phyloP scores from a whole-genome alignment of 768 basidiomycete genomes.

The Lentinula guzmanii region DNA sequence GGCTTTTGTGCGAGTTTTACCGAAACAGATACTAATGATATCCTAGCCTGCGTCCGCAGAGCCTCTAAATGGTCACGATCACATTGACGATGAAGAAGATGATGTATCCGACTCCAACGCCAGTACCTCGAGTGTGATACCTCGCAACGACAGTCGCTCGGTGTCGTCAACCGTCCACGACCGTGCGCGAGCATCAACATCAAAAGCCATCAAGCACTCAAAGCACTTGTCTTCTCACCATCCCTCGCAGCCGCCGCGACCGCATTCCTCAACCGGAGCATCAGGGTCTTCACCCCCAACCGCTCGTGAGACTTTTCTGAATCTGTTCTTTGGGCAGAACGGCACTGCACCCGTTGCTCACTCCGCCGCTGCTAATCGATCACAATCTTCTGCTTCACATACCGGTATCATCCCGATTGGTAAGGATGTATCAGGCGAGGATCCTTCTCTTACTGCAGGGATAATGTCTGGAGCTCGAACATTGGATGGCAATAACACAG shows the following conservation, averaged over 20 bases:
- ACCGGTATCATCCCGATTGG: slow-evolving; percentile 45
- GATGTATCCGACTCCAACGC: slow-evolving; percentile 51
- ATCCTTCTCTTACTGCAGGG: slow-evolving; percentile 46
- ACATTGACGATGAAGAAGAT: slow-evolving; percentile 59
- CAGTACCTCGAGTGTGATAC: slow-evolving; percentile 46
- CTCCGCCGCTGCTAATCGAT: slow-evolving; percentile 39
- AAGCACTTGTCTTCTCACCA: slow-evolving; percentile 30
- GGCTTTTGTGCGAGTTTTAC: slow-evolving; percentile 17
- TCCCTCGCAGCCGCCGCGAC: slow-evolving; percentile 17
- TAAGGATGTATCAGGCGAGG: slow-evolving; percentile 55
- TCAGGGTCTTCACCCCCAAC: slow-evolving; percentile 38
- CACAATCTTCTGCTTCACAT: slow-evolving; percentile 8
- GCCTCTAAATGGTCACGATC: slow-evolving; percentile 45
- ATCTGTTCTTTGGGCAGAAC: slow-evolving; percentile 95
- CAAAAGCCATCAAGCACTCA: slow-evolving; percentile 24
- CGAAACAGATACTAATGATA: slow-evolving; percentile 12
- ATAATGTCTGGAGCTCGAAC: slow-evolving; percentile 61
- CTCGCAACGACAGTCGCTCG: slow-evolving; percentile 55
- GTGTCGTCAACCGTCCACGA: slow-evolving; percentile 76
- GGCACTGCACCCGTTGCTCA: slow-evolving; percentile 69
- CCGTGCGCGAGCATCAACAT: slow-evolving; percentile 41
- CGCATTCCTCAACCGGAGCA: slow-evolving; percentile 30
- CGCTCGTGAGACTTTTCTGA: slow-evolving; percentile 89
- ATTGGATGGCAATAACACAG: slow-evolving; percentile 74
- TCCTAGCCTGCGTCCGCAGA: slow-evolving; percentile 61